Evolutionary conservation across 352 stramenopile species (phyloP), one percentile per base, ranked within the genome.

Genomic region (Phytophthora tentaculata): DNA sequence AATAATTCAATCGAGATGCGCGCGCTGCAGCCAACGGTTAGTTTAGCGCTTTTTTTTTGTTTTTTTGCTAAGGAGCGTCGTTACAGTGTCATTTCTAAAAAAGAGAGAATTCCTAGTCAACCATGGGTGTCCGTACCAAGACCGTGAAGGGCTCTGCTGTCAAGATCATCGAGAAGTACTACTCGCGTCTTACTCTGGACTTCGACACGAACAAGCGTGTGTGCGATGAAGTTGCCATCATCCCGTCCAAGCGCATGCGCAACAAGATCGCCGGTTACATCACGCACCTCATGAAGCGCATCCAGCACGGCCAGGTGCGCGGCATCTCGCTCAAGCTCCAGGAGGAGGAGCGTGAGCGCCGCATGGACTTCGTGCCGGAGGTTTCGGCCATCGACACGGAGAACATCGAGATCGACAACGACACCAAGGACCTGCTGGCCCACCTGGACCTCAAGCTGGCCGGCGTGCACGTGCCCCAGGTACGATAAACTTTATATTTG

Each of bases 231-330:
- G 97, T 99, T 64, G 97, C 98, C 54, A 99, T 99, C 81, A 96
- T 99, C 69, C 98, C 98, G 57, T 99, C 97, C 64, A 99, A 99
- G 96, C 96, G 98, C 71, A 99, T 99, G 97, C 94, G 98, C 74
- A 99, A 99, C 94, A 99, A 99, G 93, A 99, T 99, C 76, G 98
- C 98, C 32, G 98, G 98, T 65, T 99, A 99, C 90, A 98, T 99
- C 76, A 99, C 98, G 71, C 98, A 99, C 82, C 89, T 99, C 52
- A 99, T 99, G 98, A 99, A 99, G 93, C 96, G 98, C 83, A 99
- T 99, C 89, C 92, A 98, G 80, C 96, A 98, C 79, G 98, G 98
- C 76, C 98, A 98, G 65, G 98, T 99, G 67, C 95, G 98, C 76
- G 98, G 98, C 87, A 99, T 99, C 83, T 99, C 97, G 64, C 91